Evolutionary conservation across 768 basidiomycete species (phyloP).

Genomic region (Galerina marginata): DNA sequence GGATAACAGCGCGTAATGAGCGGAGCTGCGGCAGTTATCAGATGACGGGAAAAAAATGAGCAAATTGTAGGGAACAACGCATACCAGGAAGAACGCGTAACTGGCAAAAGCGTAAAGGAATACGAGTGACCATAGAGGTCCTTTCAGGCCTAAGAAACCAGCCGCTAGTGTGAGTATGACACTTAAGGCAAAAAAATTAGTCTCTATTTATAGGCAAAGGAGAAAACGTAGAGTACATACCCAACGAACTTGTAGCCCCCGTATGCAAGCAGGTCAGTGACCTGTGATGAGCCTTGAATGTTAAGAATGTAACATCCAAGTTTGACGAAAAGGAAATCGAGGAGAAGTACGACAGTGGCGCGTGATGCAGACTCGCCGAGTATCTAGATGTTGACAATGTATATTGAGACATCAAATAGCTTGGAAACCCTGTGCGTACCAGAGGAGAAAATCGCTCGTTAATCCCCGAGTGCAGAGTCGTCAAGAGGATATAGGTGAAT

Average conservation of each 20-base stretch:
- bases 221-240: constrained; percentile 45
- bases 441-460: constrained; percentile 85
- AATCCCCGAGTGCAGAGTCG: constrained; percentile 84
- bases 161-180: constrained; percentile 84
- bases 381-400: constrained; percentile 42
- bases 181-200: constrained; percentile 41
- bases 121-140: constrained; percentile 66
- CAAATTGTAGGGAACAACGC: constrained; percentile 26
- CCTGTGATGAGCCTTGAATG: constrained; percentile 72
- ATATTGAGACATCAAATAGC: background rate
- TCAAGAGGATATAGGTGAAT: constrained; percentile 92
- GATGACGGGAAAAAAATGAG: background rate
- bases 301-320: constrained; percentile 93
- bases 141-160: constrained; percentile 65
- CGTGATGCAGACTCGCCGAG: constrained; percentile 87
- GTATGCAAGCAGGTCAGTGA: constrained; percentile 88
- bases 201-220: background rate
- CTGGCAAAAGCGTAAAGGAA: constrained; percentile 89
- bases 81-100: constrained; percentile 91
- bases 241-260: constrained; percentile 98
- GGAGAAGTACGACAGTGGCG: constrained; percentile 80
- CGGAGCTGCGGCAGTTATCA: constrained; percentile 64
- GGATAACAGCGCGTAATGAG: constrained; percentile 88
- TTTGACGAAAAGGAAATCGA: constrained; percentile 90
- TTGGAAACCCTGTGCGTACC: constrained; percentile 22